Base-by-base conservation (phyloP, 352 stramenopile species). In the Pythium sp. region DNA sequence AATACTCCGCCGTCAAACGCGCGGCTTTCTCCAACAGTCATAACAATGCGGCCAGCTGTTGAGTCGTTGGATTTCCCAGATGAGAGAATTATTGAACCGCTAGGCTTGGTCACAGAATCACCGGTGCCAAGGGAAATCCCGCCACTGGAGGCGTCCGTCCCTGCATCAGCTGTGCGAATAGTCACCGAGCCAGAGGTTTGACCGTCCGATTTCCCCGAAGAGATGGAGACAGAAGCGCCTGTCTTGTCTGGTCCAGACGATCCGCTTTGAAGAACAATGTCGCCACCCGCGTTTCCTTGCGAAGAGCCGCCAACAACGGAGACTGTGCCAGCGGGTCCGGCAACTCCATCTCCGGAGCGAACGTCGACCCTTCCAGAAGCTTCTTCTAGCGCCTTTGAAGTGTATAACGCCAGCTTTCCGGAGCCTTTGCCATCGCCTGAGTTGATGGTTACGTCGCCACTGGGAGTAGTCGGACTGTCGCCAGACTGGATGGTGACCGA, bases 401-500 rank as follows among this genome's bases (percentile, higher is more conserved):
- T 87, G 4, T 69, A 53, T 11, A 91, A 18, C 46, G 22, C 24
- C 58, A 91, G 36, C 30, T 62, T 30, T 0, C 72, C 75, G 26
- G 72, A 71, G 15, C 12, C 43, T 32, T 28, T 64, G 26, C 67
- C 67, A 1, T 12, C 22, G 5, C 70, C 58, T 12, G 80, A 79
- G 12, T 30, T 62, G 47, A 93, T 78, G n/a, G 58, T 62, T 15
- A 94, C 64, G n/a, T 71, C 64, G 34, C 88, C 88, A 66, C 79
- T 93, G 20, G 79, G 65, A 12, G 78, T 77, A 2, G 75, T 57
- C n/a, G 55, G 59, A 32, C 75, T 80, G 15, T 66, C 67, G 8
- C 84, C 84, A 5, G 82, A 88, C 26, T 64, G 34, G 58, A 91
- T 43, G 26, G 63, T 72, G 34, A 90, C 76, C n/a, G 80, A 79